Evolutionary conservation across 306 rosid genomes (phyloP), one percentile per base, ranked within the genome.

Genomic region (Malus sieversii): DNA sequence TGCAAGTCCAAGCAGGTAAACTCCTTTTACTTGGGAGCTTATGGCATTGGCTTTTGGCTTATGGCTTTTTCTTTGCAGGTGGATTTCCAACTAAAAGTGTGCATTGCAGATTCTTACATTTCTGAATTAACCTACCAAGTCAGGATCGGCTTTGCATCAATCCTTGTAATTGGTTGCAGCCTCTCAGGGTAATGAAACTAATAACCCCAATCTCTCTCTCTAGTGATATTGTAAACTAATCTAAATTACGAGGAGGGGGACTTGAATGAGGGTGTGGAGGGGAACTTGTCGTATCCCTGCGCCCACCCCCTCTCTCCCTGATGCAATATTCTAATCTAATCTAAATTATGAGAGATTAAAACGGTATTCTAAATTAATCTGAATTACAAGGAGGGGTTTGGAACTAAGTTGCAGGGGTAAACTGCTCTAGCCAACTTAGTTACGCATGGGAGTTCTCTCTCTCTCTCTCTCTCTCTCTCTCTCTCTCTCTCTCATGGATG

Each of bases 51-150:
- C 45, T 40, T 40, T 8, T 61, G n/a, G 74, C 65, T 71, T 71
- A 33, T 71, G 33, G n/a, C 29, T 22, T 44, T 68, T 22, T 32
- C 72, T 44, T 53, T 55, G 77, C 81, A 86, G 89, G 87, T 86
- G 48, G 87, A 86, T 78, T 86, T 86, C 57, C 85, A 86, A 64
- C 80, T 83, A 42, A 83, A 79, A 73, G 85, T 86, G 45, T 76
- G 87, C 68, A 53, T 57, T 44, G 85, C 82, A 42, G 87, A 83
- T 53, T 86, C 84, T 1, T 86, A 83, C 53, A 44, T 83, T 73
- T 76, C 83, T 15, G 83, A 78, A 23, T 74, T 86, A 32, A 73
- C 84, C 25, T 76, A 52, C 51, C 90, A 86, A 71, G 87, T 81
- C 4, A 68, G 90, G 60, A 42, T 83, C n/a, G 59, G 77, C 42